A percentile compares a stretch with the other conserved stretches of the same genome.
Evolutionary conservation across 768 basidiomycete species (phyloP).

Genomic region (Mrakia hoshinonis): DNA sequence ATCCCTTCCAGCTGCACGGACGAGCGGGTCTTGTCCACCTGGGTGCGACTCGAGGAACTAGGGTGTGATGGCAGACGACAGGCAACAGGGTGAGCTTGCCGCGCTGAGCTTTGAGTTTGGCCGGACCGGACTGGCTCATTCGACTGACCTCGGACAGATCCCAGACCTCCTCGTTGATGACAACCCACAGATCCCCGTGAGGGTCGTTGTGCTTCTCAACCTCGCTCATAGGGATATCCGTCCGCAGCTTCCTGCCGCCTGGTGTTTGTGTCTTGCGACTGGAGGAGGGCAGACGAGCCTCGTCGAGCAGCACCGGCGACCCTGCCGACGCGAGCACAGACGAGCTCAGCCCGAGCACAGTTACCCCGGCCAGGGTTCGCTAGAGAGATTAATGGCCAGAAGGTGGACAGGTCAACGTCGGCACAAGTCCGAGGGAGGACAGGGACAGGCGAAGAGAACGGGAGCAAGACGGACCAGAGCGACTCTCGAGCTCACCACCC

Average conservation of each 20-base stretch:
- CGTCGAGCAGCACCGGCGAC: constrained; percentile 15
- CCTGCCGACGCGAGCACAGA: too few species aligned
- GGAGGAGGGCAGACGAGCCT: background rate
- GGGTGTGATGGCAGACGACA: background rate
- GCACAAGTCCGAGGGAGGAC: too few species aligned
- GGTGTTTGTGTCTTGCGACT: background rate
- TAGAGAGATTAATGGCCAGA: too few species aligned
- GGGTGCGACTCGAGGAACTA: constrained; percentile 40
- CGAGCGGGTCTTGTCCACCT: constrained; percentile 36
- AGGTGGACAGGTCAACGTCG: too few species aligned
- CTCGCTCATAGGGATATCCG: constrained; percentile 36
- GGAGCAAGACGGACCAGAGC: too few species aligned
- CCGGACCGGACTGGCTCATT: background rate
- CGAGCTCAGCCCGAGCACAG: background rate
- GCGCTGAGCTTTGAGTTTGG: background rate
- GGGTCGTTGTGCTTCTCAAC: constrained; percentile 37
- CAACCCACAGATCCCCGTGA: constrained; percentile 38
- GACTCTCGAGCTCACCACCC: too few species aligned
- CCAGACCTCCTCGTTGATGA: constrained; percentile 39
- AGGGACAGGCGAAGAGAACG: too few species aligned
- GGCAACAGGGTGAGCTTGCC: background rate
- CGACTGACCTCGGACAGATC: constrained; percentile 38
- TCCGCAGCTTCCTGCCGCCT: background rate
- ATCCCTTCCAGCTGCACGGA: constrained; percentile 37
- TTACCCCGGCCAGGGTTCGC: too few species aligned